Base-by-base conservation (phyloP, 2,329 filamentous ascomycete species). In the Fusarium sp. region DNA sequence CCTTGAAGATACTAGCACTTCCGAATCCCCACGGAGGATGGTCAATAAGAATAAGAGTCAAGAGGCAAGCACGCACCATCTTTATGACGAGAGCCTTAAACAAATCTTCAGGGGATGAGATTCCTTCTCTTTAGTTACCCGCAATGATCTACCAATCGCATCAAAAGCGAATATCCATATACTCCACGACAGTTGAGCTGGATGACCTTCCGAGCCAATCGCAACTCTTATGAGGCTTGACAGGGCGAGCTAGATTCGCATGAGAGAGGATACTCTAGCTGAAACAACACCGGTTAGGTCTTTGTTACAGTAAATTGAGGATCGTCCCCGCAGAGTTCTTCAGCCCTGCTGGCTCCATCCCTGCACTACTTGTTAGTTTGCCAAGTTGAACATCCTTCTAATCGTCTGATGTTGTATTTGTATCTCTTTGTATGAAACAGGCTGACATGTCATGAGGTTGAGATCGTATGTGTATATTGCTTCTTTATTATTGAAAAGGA, bases 61-160 rank as follows among this genome's bases (percentile, higher is more conserved):
- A 53, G 42, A 55, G 7, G 29, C 47, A 10, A 68, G 54, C 42
- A 70, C 48, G 42, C 20, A 44, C 20, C 63, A 48, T 42, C 34
- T 62, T 9, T 62, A 68, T 20, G 49, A 63, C 29, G 37, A 57
- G 44, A 52, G 30, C 9, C 57, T 67, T 7, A 71, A 71, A 18
- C 58, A 68, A n/a, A 71, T 71, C 54, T 60, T 40, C 12, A 55
- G 27, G 41, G 47, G 32, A 24, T 68, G 42, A 44, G 10, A n/a
- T 34, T 45, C 20, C 49, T n/a, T 29, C 22, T 32, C 30, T 40
- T 12, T 44, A 8, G 18, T 32, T 51, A 37, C 13, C 37, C 20
- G 25, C n/a, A 22, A 14, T 18, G 30, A 40, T 37, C 30, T 20
- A 20, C 49, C 49, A 52, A 52, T 42, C 49, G 49, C 49, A 52